Base-by-base conservation (phyloP, 2,329 filamentous ascomycete genomes). In the Teratosphaeria destructans region DNA sequence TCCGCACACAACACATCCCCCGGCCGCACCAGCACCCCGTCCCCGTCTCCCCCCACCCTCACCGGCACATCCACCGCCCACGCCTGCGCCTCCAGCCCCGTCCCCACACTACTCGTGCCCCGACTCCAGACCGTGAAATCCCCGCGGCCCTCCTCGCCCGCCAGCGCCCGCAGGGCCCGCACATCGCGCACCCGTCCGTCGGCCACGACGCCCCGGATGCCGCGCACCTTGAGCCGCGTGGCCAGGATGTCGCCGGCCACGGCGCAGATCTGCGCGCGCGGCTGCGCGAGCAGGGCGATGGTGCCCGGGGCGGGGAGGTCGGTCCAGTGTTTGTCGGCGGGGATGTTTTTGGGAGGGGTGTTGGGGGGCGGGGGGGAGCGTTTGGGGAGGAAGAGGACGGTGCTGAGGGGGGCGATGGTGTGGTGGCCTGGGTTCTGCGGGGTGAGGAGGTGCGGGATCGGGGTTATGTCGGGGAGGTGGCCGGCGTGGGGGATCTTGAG, bases 221-320 rank as follows among this genome's bases (percentile, higher is more conserved):
- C 81, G 11, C 85, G 77, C 14, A 80, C 71, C 66, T 84, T 83
- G 81, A 90, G 87, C 23, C 88, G 78, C 34, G 82, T 76, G 5
- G 86, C 88, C 81, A 90, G 88, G 64, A 91, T 89, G 19, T 88
- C 88, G n/a, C 88, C 88, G 5, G 89, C 80, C 7, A 89, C 80
- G 5, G 88, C 88, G 72, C 88, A 89, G 57, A 79, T 79, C 70
- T 90, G 86, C 0, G 77, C 79, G 0, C 76, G 67, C 0, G 87
- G 85, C 67, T 90, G 87, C 62, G 83, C 81, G 60, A 90, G 79
- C 3, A 91, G 75, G 3, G 85, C 82, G 57, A 90, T 79, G 1
- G 84, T 86, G 7, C 78, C 81, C 0, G 79, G 75, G 29, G 81
- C 73, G 1, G 83, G 81, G 52, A 83, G 74, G 72, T 92, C 88